Base-by-base conservation (phyloP, 768 basidiomycete species). In the Phallus indusiatus region DNA sequence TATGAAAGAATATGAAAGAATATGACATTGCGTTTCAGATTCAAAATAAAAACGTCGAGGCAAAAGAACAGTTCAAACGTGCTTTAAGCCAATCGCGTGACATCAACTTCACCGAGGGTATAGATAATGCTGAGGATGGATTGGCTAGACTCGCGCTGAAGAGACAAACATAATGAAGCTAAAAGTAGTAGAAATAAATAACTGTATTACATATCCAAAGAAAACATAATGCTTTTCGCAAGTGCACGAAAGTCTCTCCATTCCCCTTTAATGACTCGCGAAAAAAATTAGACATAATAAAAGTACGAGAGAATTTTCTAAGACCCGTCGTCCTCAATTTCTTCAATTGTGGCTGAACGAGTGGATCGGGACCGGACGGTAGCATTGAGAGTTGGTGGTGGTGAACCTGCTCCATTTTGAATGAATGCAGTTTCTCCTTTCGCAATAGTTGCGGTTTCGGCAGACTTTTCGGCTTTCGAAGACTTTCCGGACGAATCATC, bases 401-500 rank as follows among this genome's bases (percentile, higher is more conserved):
- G 10, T 16, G 47, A 49, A 7, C 50, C 36, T 35, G 58, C 61
- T n/a, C 67, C 56, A 66, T 66, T 67, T 11, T 75, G 72, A n/a
- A 63, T 65, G 9, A 11, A 14, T 14, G 67, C 72, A 17, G 65
- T 71, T 5, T 24, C 65, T n/a, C 69, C 70, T 61, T 74, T 68
- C 70, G 75, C 67, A 66, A 73, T 68, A 16, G 51, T 66, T 21
- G 75, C 79, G 12, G 75, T 75, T 1, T 72, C 73, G 33, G 73
- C 47, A 9, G 61, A 56, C 28, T 59, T 47, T 49, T 56, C 54
- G n/a, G 47, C 37, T 47, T 63, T 63, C 14, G 51, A 28, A 12
- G 59, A 24, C 63, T 78, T 77, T 61, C 72, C 75, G 67, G 83
- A 82, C 60, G 83, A 81, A 16, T 71, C 72, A 11, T 47, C 64